phyloP scores from a whole-genome alignment of 345 rosid species.

The Erysimum cheiranthoides region DNA sequence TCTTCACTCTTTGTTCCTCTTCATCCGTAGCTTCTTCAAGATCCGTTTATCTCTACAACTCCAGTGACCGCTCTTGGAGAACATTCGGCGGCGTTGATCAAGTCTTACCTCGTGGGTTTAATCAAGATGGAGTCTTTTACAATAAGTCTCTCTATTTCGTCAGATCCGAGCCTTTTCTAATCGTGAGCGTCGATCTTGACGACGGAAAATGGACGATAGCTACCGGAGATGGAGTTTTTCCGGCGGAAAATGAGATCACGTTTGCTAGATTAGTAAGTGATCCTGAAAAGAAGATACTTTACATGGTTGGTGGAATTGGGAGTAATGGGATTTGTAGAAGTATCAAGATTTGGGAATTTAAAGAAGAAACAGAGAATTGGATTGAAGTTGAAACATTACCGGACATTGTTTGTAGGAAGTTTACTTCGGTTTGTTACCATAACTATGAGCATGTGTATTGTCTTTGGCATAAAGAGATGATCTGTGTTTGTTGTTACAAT shows the following conservation, averaged over 20 bases:
- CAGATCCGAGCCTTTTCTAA: constrained; percentile 68
- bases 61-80: constrained; percentile 59
- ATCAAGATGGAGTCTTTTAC: constrained; percentile 66
- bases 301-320: constrained; percentile 84
- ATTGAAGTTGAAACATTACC: constrained; percentile 69
- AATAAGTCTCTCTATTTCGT: constrained; percentile 64
- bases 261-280: constrained; percentile 74
- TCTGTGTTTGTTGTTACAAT: constrained; percentile 86
- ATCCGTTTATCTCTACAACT: constrained; percentile 64
- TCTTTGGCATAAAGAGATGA: constrained; percentile 81
- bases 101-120: constrained; percentile 48
- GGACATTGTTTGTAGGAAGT: constrained; percentile 76
- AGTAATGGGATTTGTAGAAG: constrained; percentile 78
- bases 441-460: constrained; percentile 89
- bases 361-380: constrained; percentile 53
- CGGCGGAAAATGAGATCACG: constrained; percentile 49
- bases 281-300: constrained; percentile 53
- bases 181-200: constrained; percentile 56
- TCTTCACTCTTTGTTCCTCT: constrained; percentile 60
- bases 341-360: constrained; percentile 72
- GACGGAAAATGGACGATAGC: constrained; percentile 54
- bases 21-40: constrained; percentile 39
- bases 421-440: constrained; percentile 85
- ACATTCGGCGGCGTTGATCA: constrained; percentile 53
- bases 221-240: constrained; percentile 46